These are phyloP conservation scores for Mortierella alpina DNA, from an alignment of 192 early-diverging fungal species.

Conservation along the genomic window DNA sequence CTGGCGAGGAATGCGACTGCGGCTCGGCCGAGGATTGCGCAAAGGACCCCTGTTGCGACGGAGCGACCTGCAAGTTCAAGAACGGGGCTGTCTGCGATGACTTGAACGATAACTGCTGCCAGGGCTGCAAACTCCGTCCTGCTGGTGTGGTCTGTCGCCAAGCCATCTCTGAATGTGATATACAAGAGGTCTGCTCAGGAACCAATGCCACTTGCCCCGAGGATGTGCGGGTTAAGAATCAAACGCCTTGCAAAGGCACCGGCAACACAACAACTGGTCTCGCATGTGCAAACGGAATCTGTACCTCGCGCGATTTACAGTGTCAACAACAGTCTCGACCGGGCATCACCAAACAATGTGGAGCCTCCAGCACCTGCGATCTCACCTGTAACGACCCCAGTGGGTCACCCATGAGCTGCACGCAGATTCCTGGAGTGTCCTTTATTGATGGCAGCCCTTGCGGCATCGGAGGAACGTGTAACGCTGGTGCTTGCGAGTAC, in stretches of 20 bases:
- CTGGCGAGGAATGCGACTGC: constrained; percentile 93
- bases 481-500: constrained; percentile 62
- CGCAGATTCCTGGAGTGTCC: constrained; percentile 54
- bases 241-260: constrained; percentile 70
- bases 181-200: constrained; percentile 83
- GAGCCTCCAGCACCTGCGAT: constrained; percentile 67
- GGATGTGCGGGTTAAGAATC: constrained; percentile 74
- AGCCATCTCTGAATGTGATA: constrained; percentile 82
- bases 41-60: constrained; percentile 87
- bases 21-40: constrained; percentile 75
- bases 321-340: constrained; percentile 66
- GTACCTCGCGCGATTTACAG: constrained; percentile 79
- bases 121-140: constrained; percentile 69
- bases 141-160: constrained; percentile 76
- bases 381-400: constrained; percentile 71
- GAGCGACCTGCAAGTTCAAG: constrained; percentile 83
- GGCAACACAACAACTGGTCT: constrained; percentile 52
- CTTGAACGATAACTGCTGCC: constrained; percentile 87
- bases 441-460: constrained; percentile 80
- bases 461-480: constrained; percentile 73
- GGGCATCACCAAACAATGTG: constrained; percentile 66
- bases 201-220: constrained; percentile 73
- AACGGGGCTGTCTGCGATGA: constrained; percentile 80
- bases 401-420: constrained; percentile 23
- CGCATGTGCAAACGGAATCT: constrained; percentile 76